These are phyloP conservation scores for Cercospora nicotianae DNA, from an alignment of 2,329 filamentous ascomycete species.

Conservation along the genomic window DNA sequence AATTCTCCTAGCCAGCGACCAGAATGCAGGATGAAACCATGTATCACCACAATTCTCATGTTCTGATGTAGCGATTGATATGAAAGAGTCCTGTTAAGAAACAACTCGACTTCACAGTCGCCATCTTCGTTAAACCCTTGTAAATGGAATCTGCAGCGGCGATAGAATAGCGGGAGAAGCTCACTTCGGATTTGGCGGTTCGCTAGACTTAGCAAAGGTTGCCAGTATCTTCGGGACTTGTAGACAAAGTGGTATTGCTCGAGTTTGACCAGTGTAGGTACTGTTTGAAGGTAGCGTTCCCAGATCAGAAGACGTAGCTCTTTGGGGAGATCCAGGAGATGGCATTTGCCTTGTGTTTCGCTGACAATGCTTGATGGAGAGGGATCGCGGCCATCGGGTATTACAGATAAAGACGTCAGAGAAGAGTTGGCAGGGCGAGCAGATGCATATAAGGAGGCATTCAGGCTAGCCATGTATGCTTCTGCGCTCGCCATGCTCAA, in stretches of 20 bases:
- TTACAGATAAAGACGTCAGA: background rate
- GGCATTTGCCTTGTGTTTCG: constrained; percentile 1
- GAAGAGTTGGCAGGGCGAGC: background rate
- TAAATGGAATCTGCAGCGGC: constrained; percentile 18
- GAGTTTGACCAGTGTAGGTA: constrained; percentile 19
- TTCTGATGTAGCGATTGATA: constrained; percentile 19
- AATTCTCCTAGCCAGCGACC: constrained; percentile 20
- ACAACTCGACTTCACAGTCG: constrained; percentile 16
- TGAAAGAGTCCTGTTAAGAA: constrained; percentile 13
- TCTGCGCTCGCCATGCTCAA: constrained; percentile 7
- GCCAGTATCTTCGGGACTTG: constrained; percentile 13
- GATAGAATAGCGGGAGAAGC: constrained; percentile 17
- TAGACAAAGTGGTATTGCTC: constrained; percentile 17
- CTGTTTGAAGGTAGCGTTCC: constrained; percentile 15
- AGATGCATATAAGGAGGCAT: constrained; percentile 4
- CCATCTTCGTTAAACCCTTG: constrained; percentile 21
- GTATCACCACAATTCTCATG: constrained; percentile 18
- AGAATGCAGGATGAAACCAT: constrained; percentile 16
- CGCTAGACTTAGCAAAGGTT: constrained; percentile 6
- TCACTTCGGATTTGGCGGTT: constrained; percentile 12
- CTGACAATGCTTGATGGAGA: too few relatives aligned
- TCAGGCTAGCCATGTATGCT: constrained; percentile 4
- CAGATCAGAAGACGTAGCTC: constrained; percentile 14
- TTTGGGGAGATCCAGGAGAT: constrained; percentile 12
- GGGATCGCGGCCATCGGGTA: background rate